A percentile compares a stretch with the other conserved stretches of the same genome.
Evolutionary conservation across 1,284 basidiomycete genomes (phyloP).

Genomic region (Cystobasidium sp.): DNA sequence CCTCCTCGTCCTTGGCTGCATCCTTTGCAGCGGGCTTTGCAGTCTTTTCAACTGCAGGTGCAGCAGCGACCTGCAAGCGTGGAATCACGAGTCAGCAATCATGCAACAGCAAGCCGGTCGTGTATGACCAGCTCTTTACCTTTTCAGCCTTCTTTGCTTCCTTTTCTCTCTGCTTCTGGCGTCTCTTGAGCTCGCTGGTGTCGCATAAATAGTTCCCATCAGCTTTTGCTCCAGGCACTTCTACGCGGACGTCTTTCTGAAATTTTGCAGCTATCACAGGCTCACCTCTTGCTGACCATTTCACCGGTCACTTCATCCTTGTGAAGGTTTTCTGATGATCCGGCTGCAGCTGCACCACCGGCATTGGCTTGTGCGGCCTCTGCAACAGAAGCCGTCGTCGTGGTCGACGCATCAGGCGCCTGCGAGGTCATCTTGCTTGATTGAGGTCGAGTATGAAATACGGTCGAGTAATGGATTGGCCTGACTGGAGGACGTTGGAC

Average conservation of each 20-base stretch:
- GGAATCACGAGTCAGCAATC: background rate
- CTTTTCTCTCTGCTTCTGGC: constrained; percentile 81
- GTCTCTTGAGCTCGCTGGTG: constrained; percentile 84
- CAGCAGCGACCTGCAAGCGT: constrained; percentile 60
- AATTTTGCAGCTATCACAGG: constrained; percentile 48
- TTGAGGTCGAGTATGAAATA: background rate
- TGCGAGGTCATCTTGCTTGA: constrained; percentile 32
- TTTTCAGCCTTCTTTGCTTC: constrained; percentile 83
- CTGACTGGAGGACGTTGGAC: background rate
- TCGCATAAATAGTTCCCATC: constrained; percentile 11
- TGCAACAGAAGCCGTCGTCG: constrained; percentile 30
- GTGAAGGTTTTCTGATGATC: constrained; percentile 33
- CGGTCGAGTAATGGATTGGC: background rate
- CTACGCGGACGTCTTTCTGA: background rate
- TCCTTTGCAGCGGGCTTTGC: constrained; percentile 53
- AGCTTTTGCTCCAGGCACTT: constrained; percentile 52
- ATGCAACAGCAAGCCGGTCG: background rate
- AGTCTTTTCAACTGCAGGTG: constrained; percentile 59
- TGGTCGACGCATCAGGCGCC: constrained; percentile 33
- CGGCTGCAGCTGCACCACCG: constrained; percentile 6
- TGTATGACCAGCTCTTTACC: constrained; percentile 47
- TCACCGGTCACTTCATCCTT: constrained; percentile 86
- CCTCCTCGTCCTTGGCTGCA: constrained; percentile 66
- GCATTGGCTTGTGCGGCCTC: constrained; percentile 26
- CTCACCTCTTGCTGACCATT: constrained; percentile 91